Percentiles rank a stretch among this genome's conserved stretches.
phyloP scores from a whole-genome alignment of 1,139 yeast species.

The Yamadazyma triangularis region DNA sequence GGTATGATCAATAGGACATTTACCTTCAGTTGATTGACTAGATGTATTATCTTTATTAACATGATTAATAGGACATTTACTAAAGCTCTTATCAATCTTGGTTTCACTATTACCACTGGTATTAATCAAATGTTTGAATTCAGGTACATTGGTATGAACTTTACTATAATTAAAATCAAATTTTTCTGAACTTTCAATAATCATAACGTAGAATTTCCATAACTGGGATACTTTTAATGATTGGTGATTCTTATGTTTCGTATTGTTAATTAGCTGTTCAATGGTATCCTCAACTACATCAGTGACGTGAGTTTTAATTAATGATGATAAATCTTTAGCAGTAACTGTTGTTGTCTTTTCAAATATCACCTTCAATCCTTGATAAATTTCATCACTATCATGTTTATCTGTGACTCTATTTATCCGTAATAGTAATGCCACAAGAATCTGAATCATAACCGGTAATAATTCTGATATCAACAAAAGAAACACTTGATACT shows the following conservation, averaged over 20 bases:
- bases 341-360: conserved; percentile 5
- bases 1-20: conserved; percentile 17
- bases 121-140: conserved; percentile 15
- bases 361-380: conserved; percentile 9
- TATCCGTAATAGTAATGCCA: conserved; percentile 32
- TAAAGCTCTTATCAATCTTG: conserved; percentile 8
- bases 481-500: conserved; percentile 22
- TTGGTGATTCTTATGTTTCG: conserved; percentile 15
- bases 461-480: conserved; percentile 30
- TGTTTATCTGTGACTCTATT: conserved; percentile 9
- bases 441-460: conserved; percentile 29
- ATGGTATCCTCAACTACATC: conserved; percentile 17
- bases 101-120: background rate
- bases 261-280: conserved; percentile 12
- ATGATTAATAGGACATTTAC: conserved; percentile 29
- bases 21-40: conserved; percentile 1
- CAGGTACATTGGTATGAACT: conserved; percentile 33
- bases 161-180: conserved; percentile 30
- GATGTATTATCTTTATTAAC: conserved; percentile 4
- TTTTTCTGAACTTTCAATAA: conserved; percentile 27
- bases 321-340: conserved; percentile 6
- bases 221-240: conserved; percentile 27
- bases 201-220: conserved; percentile 41
- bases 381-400: conserved; percentile 8
- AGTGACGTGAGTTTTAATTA: conserved; percentile 16